phyloP scores from a whole-genome alignment of 139 green algal genomes.

The Tetradesmus lagerheimii region DNA sequence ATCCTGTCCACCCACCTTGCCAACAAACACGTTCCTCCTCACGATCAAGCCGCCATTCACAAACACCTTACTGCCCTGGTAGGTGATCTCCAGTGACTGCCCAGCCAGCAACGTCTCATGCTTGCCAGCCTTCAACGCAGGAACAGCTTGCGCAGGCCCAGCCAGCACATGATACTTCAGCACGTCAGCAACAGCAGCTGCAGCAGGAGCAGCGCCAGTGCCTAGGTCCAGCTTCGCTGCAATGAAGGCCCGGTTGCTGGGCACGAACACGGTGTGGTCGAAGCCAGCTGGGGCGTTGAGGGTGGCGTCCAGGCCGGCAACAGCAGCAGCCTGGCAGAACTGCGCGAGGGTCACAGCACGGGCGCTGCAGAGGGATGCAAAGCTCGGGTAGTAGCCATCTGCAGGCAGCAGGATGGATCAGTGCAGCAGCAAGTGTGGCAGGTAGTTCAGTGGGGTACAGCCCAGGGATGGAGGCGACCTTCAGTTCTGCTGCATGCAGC shows the following conservation, averaged over 20 bases:
- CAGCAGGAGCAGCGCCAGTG: neutral
- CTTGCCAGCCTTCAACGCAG: neutral
- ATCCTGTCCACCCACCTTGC: neutral
- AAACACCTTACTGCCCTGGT: neutral
- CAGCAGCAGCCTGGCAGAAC: neutral
- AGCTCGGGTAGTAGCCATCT: constrained; percentile 27
- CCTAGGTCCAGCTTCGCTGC: neutral
- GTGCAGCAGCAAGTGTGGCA: neutral
- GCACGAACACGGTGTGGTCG: neutral
- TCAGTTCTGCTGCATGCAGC: too few species aligned
- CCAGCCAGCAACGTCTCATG: constrained; percentile 20
- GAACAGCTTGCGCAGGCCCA: neutral
- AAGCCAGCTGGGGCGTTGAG: neutral
- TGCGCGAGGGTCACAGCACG: neutral
- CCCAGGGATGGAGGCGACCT: too few species aligned
- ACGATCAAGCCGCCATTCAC: neutral
- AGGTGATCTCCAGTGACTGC: neutral
- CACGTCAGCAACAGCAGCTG: neutral
- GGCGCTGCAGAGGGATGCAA: neutral
- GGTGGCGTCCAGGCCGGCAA: neutral
- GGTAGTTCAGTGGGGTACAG: neutral
- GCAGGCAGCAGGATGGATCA: neutral
- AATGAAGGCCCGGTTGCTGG: neutral
- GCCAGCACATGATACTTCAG: constrained; percentile 14
- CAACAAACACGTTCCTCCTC: neutral